phyloP scores from a whole-genome alignment of 768 basidiomycete species.

The Mycena metata region DNA sequence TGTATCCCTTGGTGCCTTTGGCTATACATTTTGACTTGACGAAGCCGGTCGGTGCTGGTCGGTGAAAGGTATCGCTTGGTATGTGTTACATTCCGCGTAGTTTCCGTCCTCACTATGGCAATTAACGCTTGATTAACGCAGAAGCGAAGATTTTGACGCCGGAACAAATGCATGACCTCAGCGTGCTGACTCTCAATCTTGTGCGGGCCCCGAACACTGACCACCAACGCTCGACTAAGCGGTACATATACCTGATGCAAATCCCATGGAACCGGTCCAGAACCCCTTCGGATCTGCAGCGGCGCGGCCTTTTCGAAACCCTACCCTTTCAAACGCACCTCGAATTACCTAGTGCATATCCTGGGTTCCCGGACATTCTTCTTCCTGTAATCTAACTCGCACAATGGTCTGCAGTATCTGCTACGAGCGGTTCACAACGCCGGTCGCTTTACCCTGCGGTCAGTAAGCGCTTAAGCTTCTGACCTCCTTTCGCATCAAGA shows the following conservation, averaged over 20 bases:
- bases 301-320: no score
- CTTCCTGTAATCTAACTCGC: background rate
- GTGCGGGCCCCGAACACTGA: background rate
- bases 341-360: background rate
- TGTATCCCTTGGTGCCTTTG: constrained; percentile 8
- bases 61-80: no score
- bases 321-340: no score
- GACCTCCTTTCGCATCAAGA: background rate
- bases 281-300: no score
- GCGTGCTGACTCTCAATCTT: background rate
- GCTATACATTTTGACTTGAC: background rate
- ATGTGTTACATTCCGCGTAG: background rate
- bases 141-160: no score
- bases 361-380: background rate
- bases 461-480: background rate
- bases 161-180: background rate
- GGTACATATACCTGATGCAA: background rate
- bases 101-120: no score
- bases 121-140: no score
- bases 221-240: background rate
- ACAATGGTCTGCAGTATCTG: constrained; percentile 31
- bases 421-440: constrained; percentile 16
- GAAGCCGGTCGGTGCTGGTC: no score
- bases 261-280: no score
- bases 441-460: constrained; percentile 30